Percentiles rank a stretch among this genome's conserved stretches.
phyloP scores from a whole-genome alignment of 2,329 filamentous ascomycete species.

The Venturia asperata region DNA sequence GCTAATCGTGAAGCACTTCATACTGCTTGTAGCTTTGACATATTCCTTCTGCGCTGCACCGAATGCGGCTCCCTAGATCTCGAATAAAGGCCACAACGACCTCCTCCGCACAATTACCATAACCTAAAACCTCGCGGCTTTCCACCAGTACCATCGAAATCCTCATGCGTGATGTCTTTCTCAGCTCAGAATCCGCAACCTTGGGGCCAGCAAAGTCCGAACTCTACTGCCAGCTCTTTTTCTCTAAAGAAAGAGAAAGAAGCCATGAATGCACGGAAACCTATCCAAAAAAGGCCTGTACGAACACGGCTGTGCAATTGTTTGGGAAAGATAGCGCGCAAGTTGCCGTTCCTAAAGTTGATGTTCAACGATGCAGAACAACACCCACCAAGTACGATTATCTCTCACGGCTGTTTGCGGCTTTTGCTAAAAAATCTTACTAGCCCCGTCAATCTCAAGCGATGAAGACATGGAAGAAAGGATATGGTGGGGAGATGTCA shows the following conservation, averaged over 20 bases:
- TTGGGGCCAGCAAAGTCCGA: background rate
- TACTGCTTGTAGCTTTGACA: background rate
- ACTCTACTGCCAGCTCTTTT: background rate
- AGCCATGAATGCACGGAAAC: background rate
- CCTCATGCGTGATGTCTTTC: background rate
- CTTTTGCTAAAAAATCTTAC: background rate
- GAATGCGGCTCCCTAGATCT: background rate
- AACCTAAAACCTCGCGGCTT: background rate
- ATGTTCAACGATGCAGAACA: background rate
- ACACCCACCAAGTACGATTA: background rate
- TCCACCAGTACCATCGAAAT: background rate
- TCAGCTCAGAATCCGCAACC: background rate
- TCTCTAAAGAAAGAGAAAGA: background rate
- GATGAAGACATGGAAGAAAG: background rate
- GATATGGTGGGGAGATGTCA: constrained; percentile 6
- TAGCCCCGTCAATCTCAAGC: background rate
- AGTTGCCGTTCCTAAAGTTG: background rate
- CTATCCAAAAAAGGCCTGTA: background rate
- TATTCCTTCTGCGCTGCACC: background rate
- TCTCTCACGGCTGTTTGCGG: background rate
- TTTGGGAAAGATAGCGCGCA: background rate
- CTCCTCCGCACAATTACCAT: constrained; percentile 3
- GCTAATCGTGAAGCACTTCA: background rate
- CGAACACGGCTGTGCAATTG: background rate
- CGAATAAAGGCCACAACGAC: background rate